Evolutionary conservation across 2,329 filamentous ascomycete species (phyloP).

Genomic region (Penicillium sp.): DNA sequence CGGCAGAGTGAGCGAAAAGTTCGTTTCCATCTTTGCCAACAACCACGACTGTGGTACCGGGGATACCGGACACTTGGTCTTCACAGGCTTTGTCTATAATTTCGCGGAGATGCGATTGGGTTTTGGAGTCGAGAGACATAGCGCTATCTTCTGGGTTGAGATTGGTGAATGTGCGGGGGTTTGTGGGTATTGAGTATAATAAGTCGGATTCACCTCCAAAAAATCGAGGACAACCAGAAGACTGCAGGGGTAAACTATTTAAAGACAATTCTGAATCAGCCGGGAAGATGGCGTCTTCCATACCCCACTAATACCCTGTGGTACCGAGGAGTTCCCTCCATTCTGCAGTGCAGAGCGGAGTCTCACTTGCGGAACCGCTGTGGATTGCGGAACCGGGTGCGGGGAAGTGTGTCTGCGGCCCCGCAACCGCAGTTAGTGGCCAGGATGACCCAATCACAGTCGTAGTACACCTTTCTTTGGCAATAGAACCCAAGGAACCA

Average conservation of each 20-base stretch:
- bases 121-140: constrained; percentile 3
- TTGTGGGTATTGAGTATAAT: background rate
- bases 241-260: background rate
- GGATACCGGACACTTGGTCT: constrained; percentile 5
- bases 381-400: background rate
- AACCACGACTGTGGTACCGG: background rate
- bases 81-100: constrained; percentile 14
- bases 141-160: background rate
- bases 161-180: background rate
- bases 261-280: background rate
- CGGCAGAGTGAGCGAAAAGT: constrained; percentile 1
- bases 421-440: background rate
- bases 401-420: background rate
- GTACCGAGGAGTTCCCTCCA: background rate
- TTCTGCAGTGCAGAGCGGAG: background rate
- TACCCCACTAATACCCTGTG: background rate
- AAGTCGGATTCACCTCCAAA: background rate
- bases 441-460: background rate
- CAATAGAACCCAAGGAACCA: background rate
- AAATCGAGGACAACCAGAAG: background rate
- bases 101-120: background rate
- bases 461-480: background rate
- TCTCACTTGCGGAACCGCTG: constrained; percentile 1
- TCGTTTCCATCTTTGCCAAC: constrained; percentile 4
- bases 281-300: background rate